These are phyloP conservation scores for Fonsecaea erecta DNA, from an alignment of 2,329 filamentous ascomycete species.

Conservation along the genomic window DNA sequence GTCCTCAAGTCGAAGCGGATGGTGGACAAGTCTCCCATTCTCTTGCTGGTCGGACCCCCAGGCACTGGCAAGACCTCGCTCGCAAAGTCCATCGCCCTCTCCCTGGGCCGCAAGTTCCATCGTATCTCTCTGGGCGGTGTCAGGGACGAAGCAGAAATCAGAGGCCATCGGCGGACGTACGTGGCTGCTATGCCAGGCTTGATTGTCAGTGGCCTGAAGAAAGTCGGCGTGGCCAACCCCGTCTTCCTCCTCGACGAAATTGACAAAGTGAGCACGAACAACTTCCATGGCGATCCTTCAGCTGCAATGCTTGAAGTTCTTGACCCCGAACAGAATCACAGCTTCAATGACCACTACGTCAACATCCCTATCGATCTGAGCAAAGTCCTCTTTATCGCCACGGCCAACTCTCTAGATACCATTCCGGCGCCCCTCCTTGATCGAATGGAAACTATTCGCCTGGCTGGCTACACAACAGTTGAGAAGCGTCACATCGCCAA, in stretches of 20 bases:
- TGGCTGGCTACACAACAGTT: conserved; percentile 93
- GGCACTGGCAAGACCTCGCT: conserved; percentile 96
- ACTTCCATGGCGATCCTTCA: conserved; percentile 92
- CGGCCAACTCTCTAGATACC: conserved; percentile 90
- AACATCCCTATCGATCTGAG: conserved; percentile 94
- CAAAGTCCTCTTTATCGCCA: conserved; percentile 97
- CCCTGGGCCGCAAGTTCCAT: conserved; percentile 93
- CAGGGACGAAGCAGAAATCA: conserved; percentile 93
- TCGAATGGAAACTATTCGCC: conserved; percentile 93
- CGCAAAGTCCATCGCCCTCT: conserved; percentile 88
- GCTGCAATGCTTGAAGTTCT: conserved; percentile 98
- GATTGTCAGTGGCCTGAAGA: conserved; percentile 90
- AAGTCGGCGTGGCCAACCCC: conserved; percentile 92
- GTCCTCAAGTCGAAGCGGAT: conserved; percentile 80
- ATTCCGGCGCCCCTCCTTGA: conserved; percentile 93
- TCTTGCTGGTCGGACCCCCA: conserved; percentile 89
- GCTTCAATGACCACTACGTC: conserved; percentile 94
- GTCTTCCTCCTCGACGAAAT: conserved; percentile 97
- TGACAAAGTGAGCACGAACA: conserved; percentile 90
- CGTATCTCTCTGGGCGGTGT: conserved; percentile 95
- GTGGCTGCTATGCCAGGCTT: conserved; percentile 98
- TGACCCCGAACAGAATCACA: conserved; percentile 95
- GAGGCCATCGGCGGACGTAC: conserved; percentile 92
- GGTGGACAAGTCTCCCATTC: conserved; percentile 93
- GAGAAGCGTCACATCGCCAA: conserved; percentile 96